Conservation (phyloP, 139 green algal genomes). For the Chlamydomonas sp. region DNA sequence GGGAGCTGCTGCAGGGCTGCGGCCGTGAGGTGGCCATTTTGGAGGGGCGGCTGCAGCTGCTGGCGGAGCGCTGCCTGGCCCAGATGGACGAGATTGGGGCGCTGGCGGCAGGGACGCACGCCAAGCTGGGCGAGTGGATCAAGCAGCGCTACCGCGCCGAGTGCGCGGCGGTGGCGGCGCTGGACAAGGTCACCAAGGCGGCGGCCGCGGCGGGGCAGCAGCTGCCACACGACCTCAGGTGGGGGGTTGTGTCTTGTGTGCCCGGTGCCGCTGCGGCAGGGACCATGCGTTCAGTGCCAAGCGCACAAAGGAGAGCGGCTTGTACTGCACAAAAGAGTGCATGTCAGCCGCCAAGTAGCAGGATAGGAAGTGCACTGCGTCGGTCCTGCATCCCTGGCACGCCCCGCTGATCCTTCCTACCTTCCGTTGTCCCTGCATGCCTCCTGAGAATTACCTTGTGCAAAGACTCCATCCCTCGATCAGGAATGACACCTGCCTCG, state of each 20-base stretch:
- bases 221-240: constrained; percentile 65
- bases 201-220: constrained; percentile 59
- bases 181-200: constrained; percentile 59
- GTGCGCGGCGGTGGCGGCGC: constrained; percentile 75
- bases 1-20: constrained; percentile 38
- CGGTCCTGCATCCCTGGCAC: too few species aligned
- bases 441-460: too few species aligned
- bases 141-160: constrained; percentile 65
- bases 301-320: too few species aligned
- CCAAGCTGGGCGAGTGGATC: constrained; percentile 58
- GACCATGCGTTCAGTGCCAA: too few species aligned
- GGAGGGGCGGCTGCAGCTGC: constrained; percentile 42
- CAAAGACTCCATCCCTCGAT: too few species aligned
- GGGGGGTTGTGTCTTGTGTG: background rate
- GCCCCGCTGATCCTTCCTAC: too few species aligned
- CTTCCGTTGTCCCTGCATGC: too few species aligned
- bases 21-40: constrained; percentile 51
- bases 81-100: constrained; percentile 36
- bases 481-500: too few species aligned
- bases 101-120: constrained; percentile 26
- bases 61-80: constrained; percentile 25
- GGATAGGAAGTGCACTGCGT: too few species aligned
- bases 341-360: too few species aligned
- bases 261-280: too few species aligned
- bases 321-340: too few species aligned